Conservation (phyloP, 768 basidiomycete species). For the Lactarius vividus region DNA sequence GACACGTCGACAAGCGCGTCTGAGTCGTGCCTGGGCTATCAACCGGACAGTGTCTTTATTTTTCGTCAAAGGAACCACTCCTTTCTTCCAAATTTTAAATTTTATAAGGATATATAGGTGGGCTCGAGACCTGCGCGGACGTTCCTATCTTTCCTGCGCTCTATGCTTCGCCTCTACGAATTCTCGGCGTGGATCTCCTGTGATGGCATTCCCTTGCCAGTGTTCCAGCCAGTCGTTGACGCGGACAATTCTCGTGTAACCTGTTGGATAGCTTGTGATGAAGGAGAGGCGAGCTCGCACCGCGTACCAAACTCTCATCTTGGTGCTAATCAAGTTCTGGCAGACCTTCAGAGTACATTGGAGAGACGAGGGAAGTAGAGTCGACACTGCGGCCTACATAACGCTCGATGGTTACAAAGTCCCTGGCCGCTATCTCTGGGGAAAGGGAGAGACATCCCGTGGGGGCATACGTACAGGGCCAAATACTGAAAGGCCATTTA, state of each 20-base stretch:
- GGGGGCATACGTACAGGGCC: constrained; percentile 51
- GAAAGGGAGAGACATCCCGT: constrained; percentile 53
- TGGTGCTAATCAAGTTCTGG: background rate
- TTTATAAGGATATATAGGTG: background rate
- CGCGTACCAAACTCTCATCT: background rate
- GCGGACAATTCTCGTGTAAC: constrained; percentile 44
- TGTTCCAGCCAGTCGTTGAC: constrained; percentile 56
- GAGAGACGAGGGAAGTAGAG: constrained; percentile 54
- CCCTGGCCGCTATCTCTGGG: constrained; percentile 61
- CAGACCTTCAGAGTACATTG: constrained; percentile 63
- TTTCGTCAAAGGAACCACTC: no score
- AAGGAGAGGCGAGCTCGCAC: constrained; percentile 47
- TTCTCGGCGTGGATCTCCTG: constrained; percentile 71
- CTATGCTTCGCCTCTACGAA: constrained; percentile 47
- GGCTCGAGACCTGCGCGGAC: background rate
- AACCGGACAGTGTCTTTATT: background rate
- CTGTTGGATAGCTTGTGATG: constrained; percentile 67
- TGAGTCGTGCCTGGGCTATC: no score
- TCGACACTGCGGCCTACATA: constrained; percentile 59
- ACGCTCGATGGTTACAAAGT: constrained; percentile 58
- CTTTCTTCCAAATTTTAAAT: background rate
- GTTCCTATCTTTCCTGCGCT: background rate
- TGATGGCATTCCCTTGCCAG: constrained; percentile 47
- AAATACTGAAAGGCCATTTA: constrained; percentile 55
- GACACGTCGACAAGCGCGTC: background rate